A percentile compares a stretch with the other conserved stretches of the same genome.
These are phyloP conservation scores for Sutorius eximius DNA, from an alignment of 1,284 basidiomycete genomes.

Conservation along the genomic window DNA sequence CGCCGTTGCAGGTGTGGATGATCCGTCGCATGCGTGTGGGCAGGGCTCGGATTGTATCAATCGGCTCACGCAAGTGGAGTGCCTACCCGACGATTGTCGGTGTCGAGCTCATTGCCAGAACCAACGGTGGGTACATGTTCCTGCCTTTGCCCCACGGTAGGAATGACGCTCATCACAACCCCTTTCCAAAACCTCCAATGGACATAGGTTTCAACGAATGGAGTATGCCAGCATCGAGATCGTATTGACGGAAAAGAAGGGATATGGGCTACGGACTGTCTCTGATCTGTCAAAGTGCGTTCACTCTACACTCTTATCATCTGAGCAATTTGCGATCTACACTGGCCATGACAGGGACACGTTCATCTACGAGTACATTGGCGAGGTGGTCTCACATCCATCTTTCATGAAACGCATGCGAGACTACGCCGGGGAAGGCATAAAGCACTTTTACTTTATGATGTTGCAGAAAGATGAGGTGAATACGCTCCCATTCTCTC, in stretches of 20 bases:
- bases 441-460: slow-evolving; percentile 99
- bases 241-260: slow-evolving; percentile 94
- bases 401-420: slow-evolving; percentile 94
- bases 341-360: slow-evolving; percentile 59
- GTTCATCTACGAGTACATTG: slow-evolving; percentile 98
- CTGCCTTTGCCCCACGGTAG: background rate
- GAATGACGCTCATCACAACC: slow-evolving; percentile 1
- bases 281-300: slow-evolving; percentile 73
- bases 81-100: slow-evolving; percentile 83
- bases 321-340: slow-evolving; percentile 5
- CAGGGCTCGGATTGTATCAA: slow-evolving; percentile 94
- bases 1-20: slow-evolving; percentile 50
- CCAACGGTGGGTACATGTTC: slow-evolving; percentile 69
- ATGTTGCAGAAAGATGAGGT: slow-evolving; percentile 98
- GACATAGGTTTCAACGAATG: slow-evolving; percentile 78
- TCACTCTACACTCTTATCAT: background rate
- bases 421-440: slow-evolving; percentile 90
- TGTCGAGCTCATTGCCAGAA: slow-evolving; percentile 86
- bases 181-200: slow-evolving; percentile 3
- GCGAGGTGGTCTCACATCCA: slow-evolving; percentile 88
- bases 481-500: slow-evolving; percentile 24
- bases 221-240: slow-evolving; percentile 90
- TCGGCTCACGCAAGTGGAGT: slow-evolving; percentile 95
- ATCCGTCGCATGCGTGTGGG: slow-evolving; percentile 76
- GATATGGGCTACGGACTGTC: slow-evolving; percentile 86